Conservation (phyloP, 1,139 yeast species). For the Geotrichum macrosporum region DNA sequence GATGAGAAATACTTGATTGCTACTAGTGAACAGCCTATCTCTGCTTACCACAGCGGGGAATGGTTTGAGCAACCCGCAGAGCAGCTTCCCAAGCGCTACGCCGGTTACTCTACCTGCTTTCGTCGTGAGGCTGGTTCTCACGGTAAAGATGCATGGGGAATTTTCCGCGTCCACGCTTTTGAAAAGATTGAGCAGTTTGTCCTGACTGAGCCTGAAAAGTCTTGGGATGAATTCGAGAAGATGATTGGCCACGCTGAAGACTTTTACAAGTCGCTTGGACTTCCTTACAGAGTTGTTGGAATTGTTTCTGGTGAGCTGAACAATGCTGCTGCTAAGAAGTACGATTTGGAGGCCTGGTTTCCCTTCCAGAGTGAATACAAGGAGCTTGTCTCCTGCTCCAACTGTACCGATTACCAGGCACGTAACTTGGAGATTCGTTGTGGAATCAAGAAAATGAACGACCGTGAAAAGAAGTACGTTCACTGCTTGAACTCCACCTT, state of each 20-base stretch:
- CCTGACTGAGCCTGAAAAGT: slow-evolving; percentile 93
- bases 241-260: slow-evolving; percentile 91
- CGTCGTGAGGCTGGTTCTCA: slow-evolving; percentile 99
- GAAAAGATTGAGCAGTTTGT: slow-evolving; percentile 96
- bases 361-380: slow-evolving; percentile 98
- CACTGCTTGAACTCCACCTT: slow-evolving; percentile 97
- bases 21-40: slow-evolving; percentile 97
- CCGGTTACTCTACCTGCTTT: slow-evolving; percentile 97
- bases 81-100: slow-evolving; percentile 89
- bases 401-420: slow-evolving; percentile 98
- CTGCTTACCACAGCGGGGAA: slow-evolving; percentile 95
- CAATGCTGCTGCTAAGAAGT: slow-evolving; percentile 98
- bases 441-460: slow-evolving; percentile 94
- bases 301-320: slow-evolving; percentile 98
- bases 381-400: slow-evolving; percentile 96
- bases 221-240: slow-evolving; percentile 94
- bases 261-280: slow-evolving; percentile 83
- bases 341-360: slow-evolving; percentile 99
- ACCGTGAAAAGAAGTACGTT: slow-evolving; percentile 94
- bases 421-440: slow-evolving; percentile 98
- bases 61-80: slow-evolving; percentile 98
- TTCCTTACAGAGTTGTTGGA: slow-evolving; percentile 96
- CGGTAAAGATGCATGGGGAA: slow-evolving; percentile 99
- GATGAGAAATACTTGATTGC: slow-evolving; percentile 98
- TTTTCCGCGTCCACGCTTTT: slow-evolving; percentile 96